Evolutionary conservation across 805 yeast genomes (phyloP).

Genomic region (Metschnikowia gelsemii): DNA sequence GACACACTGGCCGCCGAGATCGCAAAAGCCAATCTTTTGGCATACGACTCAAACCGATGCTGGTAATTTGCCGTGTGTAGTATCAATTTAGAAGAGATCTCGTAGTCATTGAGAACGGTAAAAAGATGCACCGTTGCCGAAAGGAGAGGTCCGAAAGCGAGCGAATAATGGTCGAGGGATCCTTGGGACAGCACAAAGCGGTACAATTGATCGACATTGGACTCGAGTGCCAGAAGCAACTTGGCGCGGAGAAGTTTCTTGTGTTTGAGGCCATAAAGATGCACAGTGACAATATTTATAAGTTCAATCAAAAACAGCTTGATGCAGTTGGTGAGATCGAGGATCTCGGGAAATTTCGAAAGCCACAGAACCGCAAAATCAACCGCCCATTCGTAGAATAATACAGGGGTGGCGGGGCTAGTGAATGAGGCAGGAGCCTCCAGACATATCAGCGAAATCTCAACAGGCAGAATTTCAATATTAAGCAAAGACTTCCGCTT

Average conservation of each 20-base stretch:
- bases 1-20: slow-evolving; percentile 1
- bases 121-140: slow-evolving; percentile 30
- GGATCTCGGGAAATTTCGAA: slow-evolving; percentile 16
- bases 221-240: slow-evolving; percentile 22
- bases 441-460: slow-evolving; percentile 9
- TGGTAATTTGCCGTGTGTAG: slow-evolving; percentile 23
- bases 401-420: slow-evolving; percentile 6
- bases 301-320: slow-evolving; percentile 36
- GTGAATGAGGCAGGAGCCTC: slow-evolving; percentile 5
- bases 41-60: slow-evolving; percentile 31
- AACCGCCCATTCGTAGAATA: slow-evolving; percentile 34
- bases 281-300: slow-evolving; percentile 31
- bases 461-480: slow-evolving; percentile 20
- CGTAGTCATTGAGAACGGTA: slow-evolving; percentile 38
- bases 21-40: slow-evolving; percentile 33
- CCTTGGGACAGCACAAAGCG: slow-evolving; percentile 8
- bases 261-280: slow-evolving; percentile 29
- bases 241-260: slow-evolving; percentile 22
- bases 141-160: slow-evolving; percentile 9
- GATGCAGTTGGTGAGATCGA: slow-evolving; percentile 22
- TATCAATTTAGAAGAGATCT: slow-evolving; percentile 30
- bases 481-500: slow-evolving; percentile 30
- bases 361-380: slow-evolving; percentile 29
- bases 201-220: slow-evolving; percentile 18
- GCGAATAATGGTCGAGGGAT: not conserved